A percentile compares a stretch with the other conserved stretches of the same genome.
Evolutionary conservation across 1,139 yeast species (phyloP).

Genomic region (Scheffersomyces cryptocercus): DNA sequence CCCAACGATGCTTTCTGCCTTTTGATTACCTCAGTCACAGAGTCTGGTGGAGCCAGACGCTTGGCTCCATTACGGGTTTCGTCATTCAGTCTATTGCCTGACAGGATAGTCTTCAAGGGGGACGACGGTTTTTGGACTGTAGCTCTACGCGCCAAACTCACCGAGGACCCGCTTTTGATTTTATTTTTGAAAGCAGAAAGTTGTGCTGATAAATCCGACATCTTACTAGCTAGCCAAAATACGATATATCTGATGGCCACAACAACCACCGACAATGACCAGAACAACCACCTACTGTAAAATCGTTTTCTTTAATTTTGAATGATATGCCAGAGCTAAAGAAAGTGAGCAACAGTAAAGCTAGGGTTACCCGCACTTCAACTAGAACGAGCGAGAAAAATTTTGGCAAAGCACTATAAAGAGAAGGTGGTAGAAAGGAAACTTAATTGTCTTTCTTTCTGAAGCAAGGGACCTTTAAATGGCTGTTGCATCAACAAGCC

Average conservation of each 20-base stretch:
- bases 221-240: conserved; percentile 7
- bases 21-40: conserved; percentile 37
- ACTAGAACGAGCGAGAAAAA: too few relatives aligned
- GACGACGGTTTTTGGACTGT: conserved; percentile 11
- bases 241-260: too few relatives aligned
- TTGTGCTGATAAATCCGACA: conserved; percentile 51
- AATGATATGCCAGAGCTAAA: too few relatives aligned
- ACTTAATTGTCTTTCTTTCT: too few relatives aligned
- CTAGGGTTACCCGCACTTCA: too few relatives aligned
- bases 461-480: conserved; percentile 6
- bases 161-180: conserved; percentile 50
- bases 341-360: too few relatives aligned
- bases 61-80: conserved; percentile 9
- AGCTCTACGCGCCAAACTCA: conserved; percentile 33
- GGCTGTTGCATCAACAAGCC: conserved; percentile 6
- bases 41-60: conserved; percentile 21
- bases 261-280: too few relatives aligned
- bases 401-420: too few relatives aligned
- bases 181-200: conserved; percentile 50
- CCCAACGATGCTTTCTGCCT: conserved; percentile 32
- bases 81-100: conserved; percentile 5
- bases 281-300: too few relatives aligned
- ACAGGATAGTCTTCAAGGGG: conserved; percentile 8
- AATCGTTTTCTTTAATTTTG: too few relatives aligned
- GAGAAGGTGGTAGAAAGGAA: too few relatives aligned